Evolutionary conservation across 2,329 filamentous ascomycete genomes (phyloP).

Genomic region (Xylariaceae sp.): DNA sequence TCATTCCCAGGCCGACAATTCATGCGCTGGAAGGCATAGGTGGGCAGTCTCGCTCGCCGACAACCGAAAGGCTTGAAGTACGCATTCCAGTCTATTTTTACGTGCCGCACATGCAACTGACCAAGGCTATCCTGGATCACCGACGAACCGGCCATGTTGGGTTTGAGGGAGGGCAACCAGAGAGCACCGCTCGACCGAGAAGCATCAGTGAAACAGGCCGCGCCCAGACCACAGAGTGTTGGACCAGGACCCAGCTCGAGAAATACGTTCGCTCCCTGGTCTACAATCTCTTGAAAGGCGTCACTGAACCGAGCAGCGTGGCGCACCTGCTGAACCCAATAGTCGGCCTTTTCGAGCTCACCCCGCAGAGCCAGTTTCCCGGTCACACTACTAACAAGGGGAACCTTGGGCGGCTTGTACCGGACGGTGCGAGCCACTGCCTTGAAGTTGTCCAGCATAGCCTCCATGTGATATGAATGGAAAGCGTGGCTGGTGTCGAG

Average conservation of each 20-base stretch:
- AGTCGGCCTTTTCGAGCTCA: conserved; percentile 23
- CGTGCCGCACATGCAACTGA: conserved; percentile 23
- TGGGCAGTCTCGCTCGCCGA: conserved; percentile 26
- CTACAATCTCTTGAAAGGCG: conserved; percentile 22
- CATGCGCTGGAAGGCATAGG: conserved; percentile 29
- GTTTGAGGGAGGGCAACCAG: conserved; percentile 28
- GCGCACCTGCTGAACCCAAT: conserved; percentile 28
- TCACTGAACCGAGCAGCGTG: conserved; percentile 28
- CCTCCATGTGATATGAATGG: conserved; percentile 26
- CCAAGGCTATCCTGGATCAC: conserved; percentile 21
- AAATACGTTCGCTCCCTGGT: conserved; percentile 24
- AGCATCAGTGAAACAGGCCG: conserved; percentile 20
- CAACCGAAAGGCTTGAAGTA: conserved; percentile 27
- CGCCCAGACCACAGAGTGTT: conserved; percentile 28
- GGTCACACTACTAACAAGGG: conserved; percentile 23
- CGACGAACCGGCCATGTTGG: conserved; percentile 10
- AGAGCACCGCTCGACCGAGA: conserved; percentile 2
- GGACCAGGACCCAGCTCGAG: conserved; percentile 28
- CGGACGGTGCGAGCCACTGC: conserved; percentile 20
- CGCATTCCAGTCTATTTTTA: conserved; percentile 27
- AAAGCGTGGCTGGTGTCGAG: conserved; percentile 24
- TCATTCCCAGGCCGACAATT: not conserved
- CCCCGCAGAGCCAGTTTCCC: conserved; percentile 19
- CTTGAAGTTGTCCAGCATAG: conserved; percentile 22
- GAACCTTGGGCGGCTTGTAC: conserved; percentile 17